These are phyloP conservation scores for Elongisporangium anandrum DNA, from an alignment of 352 stramenopile species.

Conservation along the genomic window DNA sequence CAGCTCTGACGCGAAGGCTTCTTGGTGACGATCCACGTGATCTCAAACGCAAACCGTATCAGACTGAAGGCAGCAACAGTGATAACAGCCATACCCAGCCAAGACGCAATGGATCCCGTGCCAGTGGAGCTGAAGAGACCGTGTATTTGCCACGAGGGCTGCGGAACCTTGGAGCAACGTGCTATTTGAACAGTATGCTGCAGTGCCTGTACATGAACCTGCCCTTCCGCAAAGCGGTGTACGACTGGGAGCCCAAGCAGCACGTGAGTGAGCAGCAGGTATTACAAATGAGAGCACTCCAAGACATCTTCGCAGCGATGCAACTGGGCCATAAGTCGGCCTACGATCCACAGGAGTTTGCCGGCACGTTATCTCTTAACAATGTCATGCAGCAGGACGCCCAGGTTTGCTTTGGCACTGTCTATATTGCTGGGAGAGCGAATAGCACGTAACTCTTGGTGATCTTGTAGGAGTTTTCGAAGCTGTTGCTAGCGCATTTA, in stretches of 20 bases:
- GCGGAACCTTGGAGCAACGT: constrained; percentile 84
- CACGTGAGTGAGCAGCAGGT: constrained; percentile 41
- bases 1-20: constrained; percentile 41
- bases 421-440: not conserved
- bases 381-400: constrained; percentile 85
- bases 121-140: not conserved
- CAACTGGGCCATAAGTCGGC: constrained; percentile 65
- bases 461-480: constrained; percentile 77
- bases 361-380: constrained; percentile 71
- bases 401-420: constrained; percentile 33
- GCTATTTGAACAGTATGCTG: constrained; percentile 87
- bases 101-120: not conserved
- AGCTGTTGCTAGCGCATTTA: constrained; percentile 77
- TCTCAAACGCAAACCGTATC: constrained; percentile 25
- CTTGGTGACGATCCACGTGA: constrained; percentile 71
- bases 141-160: constrained; percentile 46
- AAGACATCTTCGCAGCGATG: constrained; percentile 83
- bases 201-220: constrained; percentile 78
- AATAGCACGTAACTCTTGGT: not conserved
- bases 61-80: constrained; percentile 2
- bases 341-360: constrained; percentile 79
- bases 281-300: constrained; percentile 72
- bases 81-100: not conserved
- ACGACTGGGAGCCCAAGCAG: constrained; percentile 72
- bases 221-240: constrained; percentile 69